phyloP scores from a whole-genome alignment of 208 protist species.

The Wallacemonas sp. region DNA sequence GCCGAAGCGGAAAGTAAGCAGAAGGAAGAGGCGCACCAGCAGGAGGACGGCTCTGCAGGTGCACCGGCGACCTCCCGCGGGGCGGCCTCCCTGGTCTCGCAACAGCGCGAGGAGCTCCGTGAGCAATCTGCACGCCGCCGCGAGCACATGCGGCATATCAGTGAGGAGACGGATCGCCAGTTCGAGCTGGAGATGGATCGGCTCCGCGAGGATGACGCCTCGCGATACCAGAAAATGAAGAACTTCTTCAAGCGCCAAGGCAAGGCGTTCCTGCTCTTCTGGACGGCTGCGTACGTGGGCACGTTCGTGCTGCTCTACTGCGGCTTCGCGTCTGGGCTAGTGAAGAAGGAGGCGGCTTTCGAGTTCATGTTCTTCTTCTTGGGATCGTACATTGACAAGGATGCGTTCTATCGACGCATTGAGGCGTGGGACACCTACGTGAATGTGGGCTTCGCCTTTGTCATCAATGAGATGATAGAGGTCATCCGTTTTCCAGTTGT shows the following conservation, averaged over 20 bases:
- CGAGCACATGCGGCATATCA: conserved; percentile 23
- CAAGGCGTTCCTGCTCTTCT: conserved; percentile 62
- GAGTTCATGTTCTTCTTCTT: conserved; percentile 75
- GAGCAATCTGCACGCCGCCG: conserved; percentile 12
- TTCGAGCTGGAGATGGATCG: conserved; percentile 78
- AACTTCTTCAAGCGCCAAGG: conserved; percentile 86
- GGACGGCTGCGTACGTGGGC: conserved; percentile 52
- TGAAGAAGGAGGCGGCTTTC: conserved; percentile 75
- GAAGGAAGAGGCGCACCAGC: not conserved
- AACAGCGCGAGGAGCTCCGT: conserved; percentile 24
- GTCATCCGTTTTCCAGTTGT: conserved; percentile 73
- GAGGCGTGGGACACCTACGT: conserved; percentile 84
- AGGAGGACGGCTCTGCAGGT: not conserved
- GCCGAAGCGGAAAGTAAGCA: conserved; percentile 55
- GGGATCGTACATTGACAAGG: conserved; percentile 50
- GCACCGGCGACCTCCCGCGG: not conserved
- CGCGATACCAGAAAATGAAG: conserved; percentile 52
- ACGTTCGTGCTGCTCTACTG: conserved; percentile 63
- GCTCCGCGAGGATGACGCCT: conserved; percentile 56
- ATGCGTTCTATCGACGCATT: conserved; percentile 70
- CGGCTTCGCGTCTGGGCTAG: conserved; percentile 54
- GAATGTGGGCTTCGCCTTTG: conserved; percentile 89
- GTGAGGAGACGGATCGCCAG: conserved; percentile 45
- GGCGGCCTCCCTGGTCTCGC: conserved; percentile 15
- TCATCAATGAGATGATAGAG: conserved; percentile 85